Evolutionary conservation across 202 grass and related monocot species (phyloP), one percentile per base, ranked within the genome.

Genomic region (Setaria italica): DNA sequence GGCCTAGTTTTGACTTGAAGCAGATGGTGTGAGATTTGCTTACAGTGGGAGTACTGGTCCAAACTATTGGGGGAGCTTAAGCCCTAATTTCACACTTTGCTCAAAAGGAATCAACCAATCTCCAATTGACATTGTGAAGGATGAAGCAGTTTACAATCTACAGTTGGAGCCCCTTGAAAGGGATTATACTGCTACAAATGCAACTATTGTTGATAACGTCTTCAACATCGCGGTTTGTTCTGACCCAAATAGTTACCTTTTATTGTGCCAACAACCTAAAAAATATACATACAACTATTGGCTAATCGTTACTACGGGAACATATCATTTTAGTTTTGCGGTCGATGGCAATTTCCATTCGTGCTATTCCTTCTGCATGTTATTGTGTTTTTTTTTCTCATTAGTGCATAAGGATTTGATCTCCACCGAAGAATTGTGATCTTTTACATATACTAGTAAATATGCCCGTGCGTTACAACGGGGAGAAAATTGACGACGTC

Each of bases 21-120:
- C 69, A 89, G 85, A 32, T 47, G 34, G 71, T 42, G 78, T 87
- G 72, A 83, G 13, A 85, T 97, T 94, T 83, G 83, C 89, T 30
- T 95, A 97, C 55, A 85, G 65, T 62, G 92, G 92, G 54, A 71
- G 41, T 85, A 92, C 49, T 83, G 92, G 95, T 50, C 92, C 95
- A 10, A 74, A 90, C 0, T 70, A 94, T 69, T 97, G 92, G 92
- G 92, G 89, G 14, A 90, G 80, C 67, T 87, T 97, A 80, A 95
- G 79, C 79, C 85, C 92, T 79, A 88, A 93, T 64, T 97, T 85
- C 81, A 85, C 85, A 59, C 32, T 88, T 84, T 97, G 92, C 71
- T 93, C 92, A 57, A 86, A 95, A 87, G 95, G 92, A 66, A 78
- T 64, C 6, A 70, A 87, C 19, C 95, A 95, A 70, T 97, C 95